Conservation (phyloP, 2,329 filamentous ascomycete genomes). For the Raffaelea arxii region DNA sequence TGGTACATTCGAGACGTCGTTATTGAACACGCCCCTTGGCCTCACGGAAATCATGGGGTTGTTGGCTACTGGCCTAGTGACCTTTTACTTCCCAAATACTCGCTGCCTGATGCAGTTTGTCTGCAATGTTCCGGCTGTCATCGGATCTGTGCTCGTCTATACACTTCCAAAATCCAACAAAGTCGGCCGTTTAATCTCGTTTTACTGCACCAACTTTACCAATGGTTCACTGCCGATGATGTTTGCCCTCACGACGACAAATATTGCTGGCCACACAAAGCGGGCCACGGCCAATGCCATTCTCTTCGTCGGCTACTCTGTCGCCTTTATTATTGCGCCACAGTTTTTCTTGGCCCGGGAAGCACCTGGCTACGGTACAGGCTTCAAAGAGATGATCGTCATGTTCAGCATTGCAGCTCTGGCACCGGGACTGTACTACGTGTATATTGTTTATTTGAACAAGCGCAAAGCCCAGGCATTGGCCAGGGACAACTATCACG, state of each 20-base stretch:
- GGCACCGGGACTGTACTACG: background rate
- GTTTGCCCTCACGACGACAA: conserved; percentile 50
- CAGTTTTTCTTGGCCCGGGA: conserved; percentile 9
- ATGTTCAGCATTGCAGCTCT: conserved; percentile 1
- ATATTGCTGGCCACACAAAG: conserved; percentile 61
- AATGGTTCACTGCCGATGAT: conserved; percentile 43
- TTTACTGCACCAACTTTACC: conserved; percentile 38
- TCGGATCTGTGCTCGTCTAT: conserved; percentile 34
- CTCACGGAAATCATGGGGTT: conserved; percentile 51
- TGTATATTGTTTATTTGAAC: background rate
- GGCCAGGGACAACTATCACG: background rate
- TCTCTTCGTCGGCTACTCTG: conserved; percentile 26
- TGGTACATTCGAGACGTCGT: conserved; percentile 42
- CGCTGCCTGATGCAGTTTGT: conserved; percentile 28
- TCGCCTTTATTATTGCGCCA: conserved; percentile 7
- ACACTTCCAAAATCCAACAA: conserved; percentile 34
- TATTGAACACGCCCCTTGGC: conserved; percentile 53
- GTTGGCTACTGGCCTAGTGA: conserved; percentile 38
- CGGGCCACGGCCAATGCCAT: conserved; percentile 45
- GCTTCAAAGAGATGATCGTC: conserved; percentile 7
- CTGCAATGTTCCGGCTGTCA: conserved; percentile 10
- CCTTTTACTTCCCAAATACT: conserved; percentile 29
- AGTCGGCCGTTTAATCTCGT: conserved; percentile 37
- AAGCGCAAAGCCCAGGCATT: background rate
- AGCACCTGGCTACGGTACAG: conserved; percentile 4